These are phyloP conservation scores for Chlorella sp. DNA, from an alignment of 139 green algal species.

Conservation along the genomic window DNA sequence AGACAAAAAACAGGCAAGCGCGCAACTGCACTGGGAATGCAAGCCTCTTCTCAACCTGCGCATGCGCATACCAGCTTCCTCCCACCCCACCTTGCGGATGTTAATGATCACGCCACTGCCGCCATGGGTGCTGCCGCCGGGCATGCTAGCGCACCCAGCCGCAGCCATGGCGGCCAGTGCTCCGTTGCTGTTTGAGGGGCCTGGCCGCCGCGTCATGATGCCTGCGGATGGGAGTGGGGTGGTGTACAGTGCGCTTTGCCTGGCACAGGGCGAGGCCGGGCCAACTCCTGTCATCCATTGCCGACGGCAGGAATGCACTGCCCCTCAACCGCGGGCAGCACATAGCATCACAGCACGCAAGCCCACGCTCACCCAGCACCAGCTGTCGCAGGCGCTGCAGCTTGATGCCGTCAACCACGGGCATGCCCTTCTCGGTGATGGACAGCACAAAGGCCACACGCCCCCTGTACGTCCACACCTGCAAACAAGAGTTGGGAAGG, in stretches of 20 bases:
- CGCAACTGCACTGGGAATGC: too few relatives aligned
- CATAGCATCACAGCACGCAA: background rate
- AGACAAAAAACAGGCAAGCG: background rate
- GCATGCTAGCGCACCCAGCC: too few relatives aligned
- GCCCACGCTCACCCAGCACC: background rate
- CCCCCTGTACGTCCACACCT: conserved; percentile 86
- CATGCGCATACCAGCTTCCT: background rate
- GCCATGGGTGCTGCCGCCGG: background rate
- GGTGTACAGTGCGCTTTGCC: too few relatives aligned
- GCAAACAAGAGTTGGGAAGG: background rate
- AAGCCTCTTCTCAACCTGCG: background rate
- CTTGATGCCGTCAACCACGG: conserved; percentile 69
- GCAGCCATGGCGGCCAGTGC: background rate
- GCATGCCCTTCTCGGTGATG: conserved; percentile 73
- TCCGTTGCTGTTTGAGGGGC: background rate
- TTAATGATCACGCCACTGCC: conserved; percentile 60
- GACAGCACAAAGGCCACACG: conserved; percentile 84
- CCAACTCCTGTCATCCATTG: too few relatives aligned
- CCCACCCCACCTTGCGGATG: conserved; percentile 56
- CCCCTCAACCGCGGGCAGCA: too few relatives aligned
- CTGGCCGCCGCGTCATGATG: conserved; percentile 62
- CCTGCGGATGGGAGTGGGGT: background rate
- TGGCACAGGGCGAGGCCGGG: too few relatives aligned
- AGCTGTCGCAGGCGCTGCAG: conserved; percentile 67
- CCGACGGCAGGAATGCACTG: too few relatives aligned